These are phyloP conservation scores for Taxillus chinensis DNA, from an alignment of 164 flowering plant genomes.

Conservation along the genomic window DNA sequence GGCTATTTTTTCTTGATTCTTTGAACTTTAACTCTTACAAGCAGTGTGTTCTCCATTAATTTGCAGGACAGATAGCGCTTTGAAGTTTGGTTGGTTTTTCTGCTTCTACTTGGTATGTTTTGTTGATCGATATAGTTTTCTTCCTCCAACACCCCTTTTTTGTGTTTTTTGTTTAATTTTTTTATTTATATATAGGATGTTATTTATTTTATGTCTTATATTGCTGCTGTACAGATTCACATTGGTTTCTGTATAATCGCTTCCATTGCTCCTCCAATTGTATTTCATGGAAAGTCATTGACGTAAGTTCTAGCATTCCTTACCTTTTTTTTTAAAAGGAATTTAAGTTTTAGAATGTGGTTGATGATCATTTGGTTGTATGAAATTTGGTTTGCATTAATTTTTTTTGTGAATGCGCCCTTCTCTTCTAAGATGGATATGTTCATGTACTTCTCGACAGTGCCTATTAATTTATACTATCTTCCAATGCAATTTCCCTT, in stretches of 20 bases:
- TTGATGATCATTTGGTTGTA: not conserved
- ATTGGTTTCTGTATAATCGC: slow-evolving; percentile 85
- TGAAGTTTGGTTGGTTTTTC: slow-evolving; percentile 79
- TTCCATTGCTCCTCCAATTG: slow-evolving; percentile 95
- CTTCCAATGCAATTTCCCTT: too few species aligned
- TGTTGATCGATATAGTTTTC: not conserved
- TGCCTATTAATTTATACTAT: too few species aligned
- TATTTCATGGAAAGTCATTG: slow-evolving; percentile 80
- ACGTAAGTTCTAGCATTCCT: slow-evolving; percentile 51
- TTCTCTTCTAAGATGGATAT: too few species aligned
- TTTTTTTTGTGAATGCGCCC: too few species aligned
- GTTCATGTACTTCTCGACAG: too few species aligned
- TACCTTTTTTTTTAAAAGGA: not conserved
- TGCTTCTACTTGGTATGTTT: slow-evolving; percentile 55
- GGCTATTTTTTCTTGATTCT: too few species aligned
- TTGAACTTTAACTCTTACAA: not conserved
- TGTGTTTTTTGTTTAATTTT: slow-evolving; percentile 7
- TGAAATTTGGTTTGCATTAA: too few species aligned
- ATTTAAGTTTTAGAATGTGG: not conserved
- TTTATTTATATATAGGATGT: not conserved
- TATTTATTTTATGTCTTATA: not conserved
- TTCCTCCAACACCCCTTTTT: not conserved
- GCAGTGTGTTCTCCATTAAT: slow-evolving; percentile 2
- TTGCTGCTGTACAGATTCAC: slow-evolving; percentile 55
- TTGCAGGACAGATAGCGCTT: slow-evolving; percentile 80